Evolutionary conservation across 2,329 filamentous ascomycete species (phyloP), one percentile per base, ranked within the genome.

Genomic region (Ophiocordyceps robertsii): DNA sequence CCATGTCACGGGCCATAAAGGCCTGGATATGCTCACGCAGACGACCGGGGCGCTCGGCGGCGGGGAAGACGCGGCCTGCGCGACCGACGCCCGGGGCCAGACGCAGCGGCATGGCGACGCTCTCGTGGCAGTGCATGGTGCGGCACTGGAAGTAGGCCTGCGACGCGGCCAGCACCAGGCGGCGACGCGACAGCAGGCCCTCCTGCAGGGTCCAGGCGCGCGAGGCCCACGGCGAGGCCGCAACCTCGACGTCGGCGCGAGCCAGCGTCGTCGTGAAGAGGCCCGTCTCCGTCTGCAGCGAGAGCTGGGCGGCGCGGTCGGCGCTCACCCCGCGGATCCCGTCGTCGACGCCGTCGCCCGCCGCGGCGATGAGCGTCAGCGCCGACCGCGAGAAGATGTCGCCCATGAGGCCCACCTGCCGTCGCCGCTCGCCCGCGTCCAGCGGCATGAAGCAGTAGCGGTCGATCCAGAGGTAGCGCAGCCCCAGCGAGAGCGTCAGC

Each of bases 61-160:
- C 1, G 56, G 53, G 21, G 13, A 62, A 62, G 3, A 60, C 57
- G 11, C 57, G 59, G 13, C 58, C 59, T 17, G 60, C 24, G 24
- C 24, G 51, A 16, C 53, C 53, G 38, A 62, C 47, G 12, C 52
- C 48, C 0, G 56, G 52, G 12, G 57, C 56, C 21, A 57, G 52
- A 14, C 56, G 50, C 9, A 64, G 50, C 16, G 60, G 56, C 14
- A 58, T 45, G 6, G 53, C 54, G 6, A 65, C 51, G 42, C 56
- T 61, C 45, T 64, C 62, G 42, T 62, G 58, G 40, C 60, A 64
- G 47, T 64, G 60, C 12, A 64, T 46, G 9, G 53, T 46, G 29
- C 55, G 53, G 46, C 62, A 64, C 42, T 64, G 62, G 38, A 62
- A 65, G 46, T 64, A 64, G 4, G 53, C 52, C 47, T 65, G 62